Base-by-base conservation (phyloP, 2,329 filamentous ascomycete species). In the Paracoccidioides lutzii region DNA sequence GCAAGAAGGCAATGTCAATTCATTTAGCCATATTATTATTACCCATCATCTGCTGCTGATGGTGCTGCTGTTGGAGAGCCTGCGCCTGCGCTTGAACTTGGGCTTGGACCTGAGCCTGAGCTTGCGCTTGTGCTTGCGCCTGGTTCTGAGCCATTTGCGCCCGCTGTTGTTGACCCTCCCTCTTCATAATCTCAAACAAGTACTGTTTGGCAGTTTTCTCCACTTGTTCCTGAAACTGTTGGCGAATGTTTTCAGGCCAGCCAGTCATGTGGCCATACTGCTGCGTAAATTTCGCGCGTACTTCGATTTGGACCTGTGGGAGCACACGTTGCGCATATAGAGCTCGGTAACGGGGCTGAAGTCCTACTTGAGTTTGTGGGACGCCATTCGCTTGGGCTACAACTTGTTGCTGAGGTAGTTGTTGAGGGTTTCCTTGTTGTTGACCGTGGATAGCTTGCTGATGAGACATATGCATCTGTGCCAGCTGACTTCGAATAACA, bases 21-120 rank as follows among this genome's bases (percentile, higher is more conserved):
- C 61, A 70, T 54, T 67, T 70, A 4, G 67, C 69, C 64, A 69
- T 69, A 32, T 67, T 69, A 32, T 67, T 69, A 56, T 70, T 71
- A 41, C 70, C 67, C 70, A 73, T 72, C 67, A 72, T 71, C 22
- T 72, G 66, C 53, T 69, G 71, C 57, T 71, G 69, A 28, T 69
- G 67, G 58, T 70, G 69, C 55, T 71, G 68, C 45, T 57, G 54
- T 22, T 71, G 65, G 56, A 66, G 58, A 41, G 61, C 63, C 51
- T 66, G 68, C 22, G 66, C 66, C 51, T 70, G 37, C 30, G 33
- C 44, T 56, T 56, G 32, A 52, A 53, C 50, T 62, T 61, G 14
- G 48, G 53, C 57, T 33, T 59, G 55, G 38, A 55, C 54, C 10
- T 57, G 55, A 28, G 9, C 65, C 5, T 50, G 64, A 37, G 64